Conservation (phyloP, 305 asterid species). For the Solanum hybrid region DNA sequence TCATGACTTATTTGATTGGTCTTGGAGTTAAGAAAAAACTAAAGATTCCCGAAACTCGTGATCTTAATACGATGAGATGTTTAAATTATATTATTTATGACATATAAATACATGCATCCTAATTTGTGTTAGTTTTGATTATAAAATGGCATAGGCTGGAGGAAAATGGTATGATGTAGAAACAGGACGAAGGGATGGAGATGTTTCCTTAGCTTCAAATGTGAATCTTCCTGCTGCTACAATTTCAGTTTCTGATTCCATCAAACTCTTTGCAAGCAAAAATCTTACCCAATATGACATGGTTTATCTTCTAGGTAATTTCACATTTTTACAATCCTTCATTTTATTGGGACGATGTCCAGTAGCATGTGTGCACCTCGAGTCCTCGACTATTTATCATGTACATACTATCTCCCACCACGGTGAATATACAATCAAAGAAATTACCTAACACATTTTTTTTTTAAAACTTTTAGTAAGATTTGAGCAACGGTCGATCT, state of each 20-base stretch:
- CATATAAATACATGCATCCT: neutral
- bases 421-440: neutral
- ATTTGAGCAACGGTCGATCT: neutral
- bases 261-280: constrained; percentile 28
- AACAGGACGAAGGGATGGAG: constrained; percentile 49
- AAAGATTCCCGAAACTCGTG: too few species aligned
- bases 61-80: neutral
- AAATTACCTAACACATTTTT: neutral
- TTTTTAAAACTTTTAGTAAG: neutral
- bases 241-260: constrained; percentile 26
- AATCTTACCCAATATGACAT: constrained; percentile 30
- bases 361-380: neutral
- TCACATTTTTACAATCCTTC: neutral
- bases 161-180: constrained; percentile 36
- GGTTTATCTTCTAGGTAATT: constrained; percentile 43
- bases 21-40: neutral
- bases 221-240: constrained; percentile 40
- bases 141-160: constrained; percentile 23
- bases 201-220: constrained; percentile 27
- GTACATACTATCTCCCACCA: neutral
- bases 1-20: neutral
- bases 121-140: neutral
- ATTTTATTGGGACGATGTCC: neutral
- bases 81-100: neutral
- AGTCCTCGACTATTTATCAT: neutral